Evolutionary conservation across 768 basidiomycete species (phyloP), one percentile per base, ranked within the genome.

Genomic region (Tulasnella sp.): DNA sequence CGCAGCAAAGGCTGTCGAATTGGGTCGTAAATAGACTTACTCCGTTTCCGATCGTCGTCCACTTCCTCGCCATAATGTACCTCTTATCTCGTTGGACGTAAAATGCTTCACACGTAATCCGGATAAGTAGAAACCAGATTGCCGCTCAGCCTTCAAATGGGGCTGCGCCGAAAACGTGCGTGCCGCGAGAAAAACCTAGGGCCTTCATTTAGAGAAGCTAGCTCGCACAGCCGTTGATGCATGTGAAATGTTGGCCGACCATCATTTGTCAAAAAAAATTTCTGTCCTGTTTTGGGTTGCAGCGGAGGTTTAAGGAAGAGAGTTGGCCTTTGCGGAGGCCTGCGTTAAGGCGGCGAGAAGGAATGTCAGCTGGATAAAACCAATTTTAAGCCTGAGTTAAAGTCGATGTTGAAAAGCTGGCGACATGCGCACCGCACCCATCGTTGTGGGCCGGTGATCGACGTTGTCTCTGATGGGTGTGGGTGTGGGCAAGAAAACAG

Each of bases 1-100:
- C 80, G 95, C 94, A 24, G 88, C 92, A 84, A 89, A 90, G 80
- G 94, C 95, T 71, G 94, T 93, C 72, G 86, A 92, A 85, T 85
- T 94, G 73, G 92, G 81, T 19, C 80, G 72, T n/a, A 44, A 40
- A 79, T 73, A 74, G 73, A 46, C 73, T 68, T 68, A 68, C 62
- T 36, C 62, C 62, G n/a, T 34, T 68, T 68, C 62, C 62, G 62
- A 68, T 68, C 62, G 62, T 36, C 62, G 62, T 36, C 31, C 52
- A 52, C 52, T 52, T 52, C 52, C 52, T 21, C 24, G 24, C 52
- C 62, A 68, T 68, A 68, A 36, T 68, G 62, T 68, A 68, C 62
- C 62, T 68, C 62, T 68, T 68, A 68, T 68, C 62, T 68, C 62
- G 4, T 68, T 9, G 62, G 62, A 68, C 62, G 62, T 68, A 68